phyloP scores from a whole-genome alignment of 75 land plant species.

The Selaginella tamariscina region DNA sequence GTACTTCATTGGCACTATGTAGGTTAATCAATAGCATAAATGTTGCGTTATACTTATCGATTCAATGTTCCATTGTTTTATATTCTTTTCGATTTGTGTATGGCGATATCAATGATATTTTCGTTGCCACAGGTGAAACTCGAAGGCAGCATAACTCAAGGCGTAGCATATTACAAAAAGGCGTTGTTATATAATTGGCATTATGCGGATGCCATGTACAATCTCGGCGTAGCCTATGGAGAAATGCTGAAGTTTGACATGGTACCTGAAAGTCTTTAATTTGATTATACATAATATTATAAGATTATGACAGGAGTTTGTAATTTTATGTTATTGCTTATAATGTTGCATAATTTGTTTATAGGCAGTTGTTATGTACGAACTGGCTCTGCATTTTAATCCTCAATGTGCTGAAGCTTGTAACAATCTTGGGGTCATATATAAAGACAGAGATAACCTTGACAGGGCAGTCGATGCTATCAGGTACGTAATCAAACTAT shows the following conservation, averaged over 20 bases:
- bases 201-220: slow-evolving; percentile 99
- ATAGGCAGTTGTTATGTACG: slow-evolving; percentile 96
- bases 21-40: too few relatives aligned
- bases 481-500: slow-evolving; percentile 37
- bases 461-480: slow-evolving; percentile 96
- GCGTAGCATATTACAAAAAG: slow-evolving; percentile 83
- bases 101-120: too few relatives aligned
- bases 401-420: slow-evolving; percentile 98
- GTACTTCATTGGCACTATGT: too few relatives aligned
- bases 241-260: slow-evolving; percentile 94
- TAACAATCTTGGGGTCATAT: slow-evolving; percentile 94
- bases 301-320: neutral
- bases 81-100: too few relatives aligned
- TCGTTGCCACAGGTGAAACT: slow-evolving; percentile 62
- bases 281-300: neutral
- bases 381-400: slow-evolving; percentile 94
- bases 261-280: slow-evolving; percentile 28
- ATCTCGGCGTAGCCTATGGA: slow-evolving; percentile 96
- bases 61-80: too few relatives aligned
- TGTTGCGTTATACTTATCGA: too few relatives aligned
- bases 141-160: slow-evolving; percentile 88
- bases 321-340: neutral
- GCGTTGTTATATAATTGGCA: slow-evolving; percentile 94
- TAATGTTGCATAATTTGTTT: slow-evolving; percentile 11
- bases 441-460: slow-evolving; percentile 93